Conservation (phyloP, 495 filamentous ascomycete genomes). For the Extremus antarcticus region DNA sequence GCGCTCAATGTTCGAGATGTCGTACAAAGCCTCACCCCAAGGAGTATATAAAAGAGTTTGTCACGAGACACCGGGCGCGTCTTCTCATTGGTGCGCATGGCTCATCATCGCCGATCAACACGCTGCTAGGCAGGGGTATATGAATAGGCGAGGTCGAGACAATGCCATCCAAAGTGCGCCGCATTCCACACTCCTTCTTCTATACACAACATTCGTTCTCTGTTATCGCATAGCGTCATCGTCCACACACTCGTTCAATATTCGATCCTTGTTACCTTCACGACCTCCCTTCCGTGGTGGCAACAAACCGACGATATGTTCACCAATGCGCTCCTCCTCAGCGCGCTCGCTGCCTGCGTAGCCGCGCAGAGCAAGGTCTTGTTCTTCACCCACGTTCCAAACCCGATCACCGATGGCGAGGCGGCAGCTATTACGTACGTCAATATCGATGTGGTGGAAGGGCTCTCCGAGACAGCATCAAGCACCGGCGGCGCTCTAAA, state of each 20-base stretch:
- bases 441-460: too few species aligned
- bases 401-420: constrained; percentile 16
- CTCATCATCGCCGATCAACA: not conserved
- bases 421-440: constrained; percentile 13
- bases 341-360: constrained; percentile 21
- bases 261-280: not conserved
- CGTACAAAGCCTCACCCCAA: not conserved
- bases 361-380: constrained; percentile 23
- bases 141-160: not conserved
- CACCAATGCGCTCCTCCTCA: constrained; percentile 11
- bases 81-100: not conserved
- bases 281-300: too few species aligned
- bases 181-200: not conserved
- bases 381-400: constrained; percentile 17
- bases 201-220: not conserved
- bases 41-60: not conserved
- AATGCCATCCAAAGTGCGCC: too few species aligned
- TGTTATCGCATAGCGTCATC: not conserved
- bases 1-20: not conserved
- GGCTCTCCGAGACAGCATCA: too few species aligned
- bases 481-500: too few species aligned
- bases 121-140: not conserved
- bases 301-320: constrained; percentile 2
- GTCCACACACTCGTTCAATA: not conserved
- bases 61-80: not conserved